These are phyloP conservation scores for Tranzscheliella williamsii DNA, from an alignment of 1,284 basidiomycete genomes.

Conservation along the genomic window DNA sequence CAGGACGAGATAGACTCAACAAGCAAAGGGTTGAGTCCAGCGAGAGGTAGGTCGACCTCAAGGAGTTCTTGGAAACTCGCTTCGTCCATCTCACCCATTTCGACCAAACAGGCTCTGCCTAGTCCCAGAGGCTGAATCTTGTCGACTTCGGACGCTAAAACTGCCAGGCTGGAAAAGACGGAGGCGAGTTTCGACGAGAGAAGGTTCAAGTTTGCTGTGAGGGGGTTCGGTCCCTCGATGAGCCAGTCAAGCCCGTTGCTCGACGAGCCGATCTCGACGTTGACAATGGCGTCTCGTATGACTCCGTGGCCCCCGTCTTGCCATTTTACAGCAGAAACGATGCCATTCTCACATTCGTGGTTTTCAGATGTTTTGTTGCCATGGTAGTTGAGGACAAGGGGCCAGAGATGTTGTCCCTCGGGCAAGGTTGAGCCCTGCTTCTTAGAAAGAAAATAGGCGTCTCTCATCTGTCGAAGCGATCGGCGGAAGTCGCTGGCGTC, in stretches of 20 bases:
- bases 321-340: neutral
- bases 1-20: neutral
- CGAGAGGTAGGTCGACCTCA: neutral
- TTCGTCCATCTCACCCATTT: neutral
- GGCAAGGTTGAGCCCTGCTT: neutral
- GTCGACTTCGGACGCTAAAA: neutral
- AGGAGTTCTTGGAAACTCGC: neutral
- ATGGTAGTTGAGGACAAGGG: conserved; percentile 1
- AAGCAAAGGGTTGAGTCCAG: neutral
- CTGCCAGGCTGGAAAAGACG: neutral
- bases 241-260: neutral
- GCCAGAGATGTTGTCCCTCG: neutral
- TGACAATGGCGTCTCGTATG: conserved; percentile 1
- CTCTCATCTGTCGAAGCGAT: neutral
- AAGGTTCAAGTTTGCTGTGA: neutral
- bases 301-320: neutral
- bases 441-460: neutral
- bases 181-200: neutral
- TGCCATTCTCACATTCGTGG: no score
- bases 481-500: neutral
- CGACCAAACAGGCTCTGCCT: neutral
- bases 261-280: neutral
- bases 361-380: neutral
- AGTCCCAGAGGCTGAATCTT: neutral
- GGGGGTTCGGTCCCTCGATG: neutral